Evolutionary conservation across 306 rosid species (phyloP), one percentile per base, ranked within the genome.

Genomic region (Lathyrus sativus): DNA sequence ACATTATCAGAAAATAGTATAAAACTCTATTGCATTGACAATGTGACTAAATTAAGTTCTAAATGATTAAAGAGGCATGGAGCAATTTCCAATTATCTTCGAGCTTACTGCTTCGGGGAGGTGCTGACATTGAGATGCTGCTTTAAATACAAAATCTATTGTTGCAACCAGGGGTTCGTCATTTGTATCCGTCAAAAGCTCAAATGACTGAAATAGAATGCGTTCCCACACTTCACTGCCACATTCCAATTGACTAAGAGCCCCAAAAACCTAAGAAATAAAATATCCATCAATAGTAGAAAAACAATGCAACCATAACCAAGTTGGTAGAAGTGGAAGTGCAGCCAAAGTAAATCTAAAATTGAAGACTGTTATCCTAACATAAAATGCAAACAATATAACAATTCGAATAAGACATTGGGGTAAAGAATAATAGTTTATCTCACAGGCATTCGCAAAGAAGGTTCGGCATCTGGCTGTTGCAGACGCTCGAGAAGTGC

Each of bases 41-140:
- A 26, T 6, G 62, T 55, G 49, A 37, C 55, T 50, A 72, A 62
- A 46, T 50, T 18, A 24, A 49, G 62, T 4, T 62, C 7, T 3
- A 42, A 50, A 14, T 53, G 42, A 50, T 56, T 26, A 65, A 74
- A 17, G 62, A 63, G 67, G 83, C 69, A 39, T 18, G 43, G 33
- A 57, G 44, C 76, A 72, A 58, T 75, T 78, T 33, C 61, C 45
- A 39, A 45, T 72, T 44, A 62, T 64, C 48, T 31, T 63, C 72
- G 74, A 66, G 68, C 92, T 81, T 90, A 95, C 99, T 71, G 96
- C 97, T 87, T 88, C 96, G 61, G 99, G 88, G 42, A 95, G 92
- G 81, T 90, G 97, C 84, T 95, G 97, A 81, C 99, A 95, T 74
- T 95, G 97, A 48, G 97, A 89, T 71, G 96, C 97, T 14, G 92